These are phyloP conservation scores for Leptographium galeiforme DNA, from an alignment of 2,329 filamentous ascomycete genomes.

Conservation along the genomic window DNA sequence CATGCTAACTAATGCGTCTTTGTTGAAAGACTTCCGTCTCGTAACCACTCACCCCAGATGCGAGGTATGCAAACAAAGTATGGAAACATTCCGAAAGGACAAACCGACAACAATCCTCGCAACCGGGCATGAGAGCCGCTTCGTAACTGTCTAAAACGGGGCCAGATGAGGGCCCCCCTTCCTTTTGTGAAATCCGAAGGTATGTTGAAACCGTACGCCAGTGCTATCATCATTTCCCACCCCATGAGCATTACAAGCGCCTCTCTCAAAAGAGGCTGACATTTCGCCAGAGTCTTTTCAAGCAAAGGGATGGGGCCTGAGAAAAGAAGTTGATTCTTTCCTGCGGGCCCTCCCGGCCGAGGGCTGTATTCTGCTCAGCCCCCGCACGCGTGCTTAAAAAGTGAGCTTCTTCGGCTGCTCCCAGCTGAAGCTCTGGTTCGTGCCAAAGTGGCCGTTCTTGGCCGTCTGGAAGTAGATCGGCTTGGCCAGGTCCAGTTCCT, in stretches of 20 bases:
- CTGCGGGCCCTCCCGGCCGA: not conserved
- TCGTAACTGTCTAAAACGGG: not conserved
- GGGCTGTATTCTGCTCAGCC: not conserved
- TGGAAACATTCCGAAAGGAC: not conserved
- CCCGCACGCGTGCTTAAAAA: constrained; percentile 46
- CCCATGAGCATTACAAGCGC: constrained; percentile 9
- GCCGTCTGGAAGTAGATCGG: constrained; percentile 98
- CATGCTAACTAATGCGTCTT: not conserved
- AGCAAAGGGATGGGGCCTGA: not conserved
- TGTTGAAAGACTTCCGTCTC: not conserved
- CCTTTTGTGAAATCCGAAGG: constrained; percentile 7
- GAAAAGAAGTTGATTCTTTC: constrained; percentile 9
- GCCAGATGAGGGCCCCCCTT: not conserved
- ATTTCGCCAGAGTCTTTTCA: not conserved
- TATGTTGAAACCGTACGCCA: constrained; percentile 16
- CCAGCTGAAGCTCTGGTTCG: constrained; percentile 95
- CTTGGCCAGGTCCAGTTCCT: constrained; percentile 86
- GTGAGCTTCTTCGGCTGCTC: constrained; percentile 94
- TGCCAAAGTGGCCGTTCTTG: constrained; percentile 98
- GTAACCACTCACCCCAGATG: not conserved
- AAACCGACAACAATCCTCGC: not conserved
- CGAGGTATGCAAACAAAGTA: not conserved
- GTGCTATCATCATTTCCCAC: constrained; percentile 10
- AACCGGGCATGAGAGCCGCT: not conserved
- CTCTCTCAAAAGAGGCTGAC: not conserved